A percentile compares a stretch with the other conserved stretches of the same genome.
Evolutionary conservation across 805 yeast genomes (phyloP).

Genomic region (Yamadazyma kitorensis): DNA sequence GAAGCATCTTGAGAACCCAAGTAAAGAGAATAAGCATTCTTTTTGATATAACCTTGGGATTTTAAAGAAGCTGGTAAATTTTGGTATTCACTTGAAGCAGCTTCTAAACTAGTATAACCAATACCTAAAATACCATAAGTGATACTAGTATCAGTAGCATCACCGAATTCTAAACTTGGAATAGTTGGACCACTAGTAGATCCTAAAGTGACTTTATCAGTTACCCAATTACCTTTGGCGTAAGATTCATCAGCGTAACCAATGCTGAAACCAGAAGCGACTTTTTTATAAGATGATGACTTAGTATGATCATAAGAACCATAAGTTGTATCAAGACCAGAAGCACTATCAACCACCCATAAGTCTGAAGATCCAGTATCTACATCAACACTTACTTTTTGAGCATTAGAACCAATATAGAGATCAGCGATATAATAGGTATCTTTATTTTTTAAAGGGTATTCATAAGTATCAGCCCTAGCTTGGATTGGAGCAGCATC

Average conservation of each 20-base stretch:
- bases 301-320: slow-evolving; percentile 36
- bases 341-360: slow-evolving; percentile 18
- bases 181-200: slow-evolving; percentile 1
- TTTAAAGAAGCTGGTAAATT: slow-evolving; percentile 35
- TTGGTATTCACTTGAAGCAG: slow-evolving; percentile 17
- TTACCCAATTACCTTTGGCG: slow-evolving; percentile 28
- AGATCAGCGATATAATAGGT: slow-evolving; percentile 13
- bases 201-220: slow-evolving; percentile 13
- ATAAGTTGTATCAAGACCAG: slow-evolving; percentile 14
- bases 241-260: slow-evolving; percentile 45
- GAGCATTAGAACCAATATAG: slow-evolving; percentile 22
- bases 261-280: slow-evolving; percentile 38
- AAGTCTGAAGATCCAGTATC: slow-evolving; percentile 32
- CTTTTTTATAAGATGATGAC: slow-evolving; percentile 30
- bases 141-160: slow-evolving; percentile 10
- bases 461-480: slow-evolving; percentile 1
- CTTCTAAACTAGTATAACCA: slow-evolving; percentile 13
- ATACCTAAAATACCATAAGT: slow-evolving; percentile 19
- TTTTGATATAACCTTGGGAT: slow-evolving; percentile 31
- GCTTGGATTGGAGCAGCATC: background rate
- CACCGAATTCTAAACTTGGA: slow-evolving; percentile 19
- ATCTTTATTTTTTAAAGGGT: slow-evolving; percentile 7
- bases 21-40: slow-evolving; percentile 37
- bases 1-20: slow-evolving; percentile 21
- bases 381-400: slow-evolving; percentile 18